phyloP scores from a whole-genome alignment of 2,329 filamentous ascomycete species.

The Colletotrichum orchidophilum region DNA sequence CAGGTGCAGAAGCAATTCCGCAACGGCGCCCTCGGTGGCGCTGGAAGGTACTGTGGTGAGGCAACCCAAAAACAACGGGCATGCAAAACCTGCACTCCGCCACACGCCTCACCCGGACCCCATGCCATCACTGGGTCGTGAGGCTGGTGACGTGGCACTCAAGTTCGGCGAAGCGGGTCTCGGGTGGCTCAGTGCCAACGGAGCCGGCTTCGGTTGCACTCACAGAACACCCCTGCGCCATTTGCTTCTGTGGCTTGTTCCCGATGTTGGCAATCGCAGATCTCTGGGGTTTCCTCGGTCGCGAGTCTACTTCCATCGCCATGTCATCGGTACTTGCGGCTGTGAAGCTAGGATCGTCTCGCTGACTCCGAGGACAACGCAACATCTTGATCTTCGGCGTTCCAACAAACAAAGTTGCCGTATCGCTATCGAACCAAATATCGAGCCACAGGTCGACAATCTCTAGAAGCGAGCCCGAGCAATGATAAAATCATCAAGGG shows the following conservation, averaged over 20 bases:
- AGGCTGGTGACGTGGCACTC: slow-evolving; percentile 37
- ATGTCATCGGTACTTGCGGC: slow-evolving; percentile 29
- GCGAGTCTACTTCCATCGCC: neutral
- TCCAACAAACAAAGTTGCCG: neutral
- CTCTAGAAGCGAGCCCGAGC: slow-evolving; percentile 10
- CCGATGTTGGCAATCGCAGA: slow-evolving; percentile 22
- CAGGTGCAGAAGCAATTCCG: slow-evolving; percentile 26
- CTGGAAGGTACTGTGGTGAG: slow-evolving; percentile 20
- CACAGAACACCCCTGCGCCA: neutral
- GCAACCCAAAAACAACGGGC: slow-evolving; percentile 24
- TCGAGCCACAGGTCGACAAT: slow-evolving; percentile 8
- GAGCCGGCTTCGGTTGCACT: slow-evolving; percentile 11
- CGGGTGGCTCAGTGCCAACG: slow-evolving; percentile 27
- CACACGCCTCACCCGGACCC: slow-evolving; percentile 33
- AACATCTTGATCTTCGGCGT: neutral
- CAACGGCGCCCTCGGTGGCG: slow-evolving; percentile 25
- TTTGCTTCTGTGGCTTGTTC: slow-evolving; percentile 27
- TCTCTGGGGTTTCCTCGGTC: slow-evolving; percentile 19
- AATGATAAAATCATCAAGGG: neutral
- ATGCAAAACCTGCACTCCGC: slow-evolving; percentile 31
- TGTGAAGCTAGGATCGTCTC: slow-evolving; percentile 26
- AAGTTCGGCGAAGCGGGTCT: slow-evolving; percentile 16
- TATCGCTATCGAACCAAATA: neutral
- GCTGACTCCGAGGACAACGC: slow-evolving; percentile 27
- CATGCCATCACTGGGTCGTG: slow-evolving; percentile 12